phyloP scores from a whole-genome alignment of 495 filamentous ascomycete genomes.

The Evansstolkia leycettana region DNA sequence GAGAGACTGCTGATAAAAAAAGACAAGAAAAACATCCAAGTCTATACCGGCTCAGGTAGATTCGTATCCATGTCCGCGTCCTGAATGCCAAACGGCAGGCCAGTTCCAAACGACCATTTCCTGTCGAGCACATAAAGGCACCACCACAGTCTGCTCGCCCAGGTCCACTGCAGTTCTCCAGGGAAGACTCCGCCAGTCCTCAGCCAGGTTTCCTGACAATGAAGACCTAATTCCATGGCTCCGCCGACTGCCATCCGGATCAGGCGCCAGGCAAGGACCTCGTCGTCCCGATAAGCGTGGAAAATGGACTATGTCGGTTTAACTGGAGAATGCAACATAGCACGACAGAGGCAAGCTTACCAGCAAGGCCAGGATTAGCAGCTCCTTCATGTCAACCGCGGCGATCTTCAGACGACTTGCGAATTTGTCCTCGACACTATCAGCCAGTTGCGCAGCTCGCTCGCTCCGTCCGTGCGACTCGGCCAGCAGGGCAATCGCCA shows the following conservation, averaged over 20 bases:
- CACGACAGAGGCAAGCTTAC: slow-evolving; percentile 16
- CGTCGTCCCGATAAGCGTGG: slow-evolving; percentile 68
- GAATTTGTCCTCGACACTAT: slow-evolving; percentile 53
- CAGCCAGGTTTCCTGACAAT: slow-evolving; percentile 58
- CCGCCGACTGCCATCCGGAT: slow-evolving; percentile 60
- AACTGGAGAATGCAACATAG: not conserved
- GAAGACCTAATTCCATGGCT: slow-evolving; percentile 66
- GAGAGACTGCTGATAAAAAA: not conserved
- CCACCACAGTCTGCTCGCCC: slow-evolving; percentile 66
- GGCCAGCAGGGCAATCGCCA: slow-evolving; percentile 57
- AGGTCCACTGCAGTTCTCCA: slow-evolving; percentile 45
- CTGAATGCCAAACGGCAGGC: slow-evolving; percentile 65
- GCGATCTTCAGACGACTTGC: slow-evolving; percentile 52
- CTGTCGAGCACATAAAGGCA: slow-evolving; percentile 71
- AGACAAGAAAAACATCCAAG: slow-evolving; percentile 1
- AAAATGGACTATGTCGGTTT: slow-evolving; percentile 52
- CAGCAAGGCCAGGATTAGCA: slow-evolving; percentile 58
- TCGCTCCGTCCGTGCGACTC: slow-evolving; percentile 67
- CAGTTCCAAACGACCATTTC: slow-evolving; percentile 70
- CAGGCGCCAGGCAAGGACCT: slow-evolving; percentile 64
- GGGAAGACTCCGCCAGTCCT: slow-evolving; percentile 41
- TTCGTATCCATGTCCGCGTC: slow-evolving; percentile 71
- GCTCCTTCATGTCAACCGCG: slow-evolving; percentile 50
- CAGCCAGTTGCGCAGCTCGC: slow-evolving; percentile 54
- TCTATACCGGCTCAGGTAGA: slow-evolving; percentile 58